These are phyloP conservation scores for Talaromyces marneffei DNA, from an alignment of 2,329 filamentous ascomycete genomes.

Conservation along the genomic window DNA sequence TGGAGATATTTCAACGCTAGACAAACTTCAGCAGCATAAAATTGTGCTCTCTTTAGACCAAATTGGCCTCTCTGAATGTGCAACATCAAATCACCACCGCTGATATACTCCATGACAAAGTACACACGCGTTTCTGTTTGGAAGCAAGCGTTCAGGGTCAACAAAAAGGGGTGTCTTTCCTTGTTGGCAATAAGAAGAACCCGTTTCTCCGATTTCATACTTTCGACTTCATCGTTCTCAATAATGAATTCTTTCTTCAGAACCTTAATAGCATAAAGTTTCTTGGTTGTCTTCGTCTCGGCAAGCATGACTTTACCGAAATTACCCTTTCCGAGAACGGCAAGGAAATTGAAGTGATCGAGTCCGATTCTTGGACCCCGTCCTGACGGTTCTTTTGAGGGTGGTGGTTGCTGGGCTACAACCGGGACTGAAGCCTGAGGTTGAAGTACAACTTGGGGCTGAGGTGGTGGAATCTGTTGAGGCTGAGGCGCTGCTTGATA, in stretches of 20 bases:
- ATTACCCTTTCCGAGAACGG: slow-evolving; percentile 96
- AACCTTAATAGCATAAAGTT: slow-evolving; percentile 96
- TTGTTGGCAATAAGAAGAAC: slow-evolving; percentile 97
- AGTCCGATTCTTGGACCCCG: slow-evolving; percentile 69
- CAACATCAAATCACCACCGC: slow-evolving; percentile 96
- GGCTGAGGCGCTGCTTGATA: slow-evolving; percentile 14
- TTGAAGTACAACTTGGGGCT: slow-evolving; percentile 21
- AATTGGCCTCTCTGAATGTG: slow-evolving; percentile 98
- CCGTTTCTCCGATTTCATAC: slow-evolving; percentile 92
- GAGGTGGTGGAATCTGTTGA: slow-evolving; percentile 17
- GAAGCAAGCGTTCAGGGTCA: slow-evolving; percentile 95
- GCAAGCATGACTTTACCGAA: slow-evolving; percentile 99
- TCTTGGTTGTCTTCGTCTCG: slow-evolving; percentile 86
- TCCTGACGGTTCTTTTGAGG: slow-evolving; percentile 27
- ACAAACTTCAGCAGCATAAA: slow-evolving; percentile 97
- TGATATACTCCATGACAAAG: slow-evolving; percentile 99
- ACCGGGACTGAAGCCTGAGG: slow-evolving; percentile 16
- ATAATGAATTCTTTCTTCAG: slow-evolving; percentile 99
- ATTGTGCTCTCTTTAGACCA: slow-evolving; percentile 93
- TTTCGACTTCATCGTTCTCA: slow-evolving; percentile 98
- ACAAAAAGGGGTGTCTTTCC: slow-evolving; percentile 90
- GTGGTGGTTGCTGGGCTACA: slow-evolving; percentile 12
- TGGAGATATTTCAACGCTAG: slow-evolving; percentile 98
- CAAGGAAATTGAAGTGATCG: slow-evolving; percentile 98
- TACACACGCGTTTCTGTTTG: slow-evolving; percentile 98